phyloP scores from a whole-genome alignment of 2,329 filamentous ascomycete species.

The Metarhizium humberi region DNA sequence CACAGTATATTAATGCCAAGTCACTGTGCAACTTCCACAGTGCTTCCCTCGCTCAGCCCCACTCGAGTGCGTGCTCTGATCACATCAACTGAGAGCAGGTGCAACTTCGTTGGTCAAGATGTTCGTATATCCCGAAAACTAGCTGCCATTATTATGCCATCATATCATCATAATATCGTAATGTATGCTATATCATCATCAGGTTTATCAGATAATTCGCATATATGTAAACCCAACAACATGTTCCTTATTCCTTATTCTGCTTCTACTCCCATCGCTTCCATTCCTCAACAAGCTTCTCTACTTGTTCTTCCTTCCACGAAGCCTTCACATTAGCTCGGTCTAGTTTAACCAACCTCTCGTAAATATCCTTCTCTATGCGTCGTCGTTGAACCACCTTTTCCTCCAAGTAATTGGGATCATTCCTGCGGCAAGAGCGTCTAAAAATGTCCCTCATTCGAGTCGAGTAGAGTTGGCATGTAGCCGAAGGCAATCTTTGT shows the following conservation, averaged over 20 bases:
- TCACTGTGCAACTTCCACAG: neutral
- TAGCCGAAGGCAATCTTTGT: slow-evolving; percentile 43
- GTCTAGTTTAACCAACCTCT: slow-evolving; percentile 37
- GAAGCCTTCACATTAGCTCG: slow-evolving; percentile 22
- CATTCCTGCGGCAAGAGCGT: slow-evolving; percentile 55
- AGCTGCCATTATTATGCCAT: neutral
- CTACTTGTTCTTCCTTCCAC: slow-evolving; percentile 33
- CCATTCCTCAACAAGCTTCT: slow-evolving; percentile 46
- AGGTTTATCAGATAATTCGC: neutral
- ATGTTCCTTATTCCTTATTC: neutral
- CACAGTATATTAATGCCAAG: neutral
- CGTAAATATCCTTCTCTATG: slow-evolving; percentile 50
- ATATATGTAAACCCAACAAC: neutral
- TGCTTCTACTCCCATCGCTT: slow-evolving; percentile 42
- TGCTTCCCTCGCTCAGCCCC: neutral
- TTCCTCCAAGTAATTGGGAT: slow-evolving; percentile 52
- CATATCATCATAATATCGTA: slow-evolving; percentile 5
- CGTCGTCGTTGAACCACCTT: slow-evolving; percentile 50
- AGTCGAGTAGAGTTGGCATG: slow-evolving; percentile 72
- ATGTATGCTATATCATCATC: neutral
- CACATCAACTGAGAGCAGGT: neutral
- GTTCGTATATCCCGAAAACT: neutral
- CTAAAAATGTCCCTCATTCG: slow-evolving; percentile 70
- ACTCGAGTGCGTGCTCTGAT: neutral
- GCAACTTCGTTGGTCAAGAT: neutral